phyloP scores from a whole-genome alignment of 768 basidiomycete genomes.

The Cytidiella melzeri region DNA sequence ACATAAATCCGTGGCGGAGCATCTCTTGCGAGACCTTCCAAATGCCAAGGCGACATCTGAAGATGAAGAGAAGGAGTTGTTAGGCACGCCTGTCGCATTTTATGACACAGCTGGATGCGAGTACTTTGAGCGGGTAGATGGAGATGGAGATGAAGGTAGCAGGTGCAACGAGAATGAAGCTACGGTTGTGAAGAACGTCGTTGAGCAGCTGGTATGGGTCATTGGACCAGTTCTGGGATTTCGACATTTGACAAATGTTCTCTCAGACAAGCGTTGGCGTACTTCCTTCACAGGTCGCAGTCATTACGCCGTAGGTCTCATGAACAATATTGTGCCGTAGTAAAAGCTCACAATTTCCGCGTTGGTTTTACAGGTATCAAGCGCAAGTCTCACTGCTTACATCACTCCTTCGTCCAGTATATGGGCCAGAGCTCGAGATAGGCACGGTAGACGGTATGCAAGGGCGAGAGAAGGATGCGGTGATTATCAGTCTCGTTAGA shows the following conservation, averaged over 20 bases:
- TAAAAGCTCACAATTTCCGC: not conserved
- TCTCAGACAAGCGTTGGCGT: slow-evolving; percentile 56
- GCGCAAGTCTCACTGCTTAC: slow-evolving; percentile 87
- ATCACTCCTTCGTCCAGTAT: slow-evolving; percentile 63
- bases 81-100: slow-evolving; percentile 80
- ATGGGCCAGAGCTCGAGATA: slow-evolving; percentile 72
- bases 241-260: not conserved
- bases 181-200: slow-evolving; percentile 76
- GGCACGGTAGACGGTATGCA: slow-evolving; percentile 98
- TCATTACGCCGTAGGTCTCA: slow-evolving; percentile 75
- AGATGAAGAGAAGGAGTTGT: slow-evolving; percentile 65
- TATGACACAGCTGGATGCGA: slow-evolving; percentile 94
- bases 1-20: slow-evolving; percentile 61
- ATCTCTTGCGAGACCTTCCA: slow-evolving; percentile 68
- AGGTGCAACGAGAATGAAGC: slow-evolving; percentile 95
- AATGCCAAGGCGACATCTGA: slow-evolving; percentile 44
- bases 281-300: slow-evolving; percentile 65
- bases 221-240: not conserved
- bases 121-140: slow-evolving; percentile 80
- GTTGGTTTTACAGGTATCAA: slow-evolving; percentile 82
- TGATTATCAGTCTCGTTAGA: slow-evolving; percentile 87
- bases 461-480: slow-evolving; percentile 91
- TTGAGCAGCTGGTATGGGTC: slow-evolving; percentile 65
- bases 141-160: slow-evolving; percentile 82
- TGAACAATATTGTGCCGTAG: not conserved